These are phyloP conservation scores for Macadamia tetraphylla DNA, from an alignment of 164 flowering plant genomes.

Conservation along the genomic window DNA sequence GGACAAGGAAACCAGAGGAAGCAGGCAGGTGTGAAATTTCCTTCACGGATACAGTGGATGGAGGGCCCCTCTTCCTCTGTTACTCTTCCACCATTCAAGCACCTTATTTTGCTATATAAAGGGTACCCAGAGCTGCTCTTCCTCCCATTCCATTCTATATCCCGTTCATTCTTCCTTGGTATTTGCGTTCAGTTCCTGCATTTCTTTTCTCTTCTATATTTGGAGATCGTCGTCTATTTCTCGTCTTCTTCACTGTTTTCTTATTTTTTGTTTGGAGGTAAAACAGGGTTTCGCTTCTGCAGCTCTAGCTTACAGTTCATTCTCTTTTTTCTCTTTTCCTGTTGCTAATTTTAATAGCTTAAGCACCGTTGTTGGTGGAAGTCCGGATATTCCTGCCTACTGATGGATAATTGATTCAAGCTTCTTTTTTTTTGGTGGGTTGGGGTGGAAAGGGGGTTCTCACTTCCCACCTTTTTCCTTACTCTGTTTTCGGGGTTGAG, in stretches of 20 bases:
- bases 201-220: neutral
- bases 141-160: neutral
- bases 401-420: neutral
- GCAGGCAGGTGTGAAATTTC: neutral
- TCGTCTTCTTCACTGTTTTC: neutral
- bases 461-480: too few relatives aligned
- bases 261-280: neutral
- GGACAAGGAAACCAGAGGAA: neutral
- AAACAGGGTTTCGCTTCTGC: too few relatives aligned
- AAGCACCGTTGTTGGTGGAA: too few relatives aligned
- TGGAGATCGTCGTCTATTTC: neutral
- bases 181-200: neutral
- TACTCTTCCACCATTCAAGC: neutral
- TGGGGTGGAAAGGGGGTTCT: too few relatives aligned
- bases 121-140: neutral
- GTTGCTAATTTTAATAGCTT: too few relatives aligned
- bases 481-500: neutral
- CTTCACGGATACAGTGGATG: neutral
- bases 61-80: neutral
- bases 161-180: neutral
- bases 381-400: neutral
- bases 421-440: too few relatives aligned
- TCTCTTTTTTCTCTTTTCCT: neutral
- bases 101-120: neutral
- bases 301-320: neutral